phyloP scores from a whole-genome alignment of 2,329 filamentous ascomycete genomes.

The Talaromyces atroroseus region DNA sequence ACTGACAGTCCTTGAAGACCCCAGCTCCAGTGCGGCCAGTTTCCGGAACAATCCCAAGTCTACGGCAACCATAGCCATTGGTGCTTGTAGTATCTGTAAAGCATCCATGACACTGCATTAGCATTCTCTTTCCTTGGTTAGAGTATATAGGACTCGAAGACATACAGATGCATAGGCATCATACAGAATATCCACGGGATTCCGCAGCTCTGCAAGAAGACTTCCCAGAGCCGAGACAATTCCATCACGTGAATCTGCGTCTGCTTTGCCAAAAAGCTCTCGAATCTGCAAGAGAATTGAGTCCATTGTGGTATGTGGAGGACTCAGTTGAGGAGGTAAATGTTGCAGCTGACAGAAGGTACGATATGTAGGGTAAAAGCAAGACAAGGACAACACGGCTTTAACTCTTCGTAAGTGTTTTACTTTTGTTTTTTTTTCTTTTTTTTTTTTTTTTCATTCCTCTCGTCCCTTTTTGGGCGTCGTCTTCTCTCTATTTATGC shows the following conservation, averaged over 20 bases:
- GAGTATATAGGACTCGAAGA: not conserved
- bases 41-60: slow-evolving; percentile 19
- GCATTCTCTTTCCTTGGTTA: not conserved
- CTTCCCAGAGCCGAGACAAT: not conserved
- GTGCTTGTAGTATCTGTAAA: slow-evolving; percentile 16
- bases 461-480: no score
- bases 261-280: not conserved
- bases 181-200: slow-evolving; percentile 5
- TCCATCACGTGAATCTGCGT: not conserved
- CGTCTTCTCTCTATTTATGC: not conserved
- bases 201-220: slow-evolving; percentile 1
- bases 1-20: slow-evolving; percentile 13
- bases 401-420: not conserved
- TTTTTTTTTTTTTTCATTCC: no score
- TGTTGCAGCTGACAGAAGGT: not conserved
- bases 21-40: slow-evolving; percentile 6
- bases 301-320: slow-evolving; percentile 1
- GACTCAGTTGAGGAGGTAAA: not conserved
- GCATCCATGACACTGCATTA: not conserved
- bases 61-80: slow-evolving; percentile 15
- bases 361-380: not conserved
- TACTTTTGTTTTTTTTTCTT: no score
- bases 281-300: slow-evolving; percentile 2
- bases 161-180: slow-evolving; percentile 4
- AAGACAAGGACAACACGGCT: not conserved